These are phyloP conservation scores for Xylaria flabelliformis DNA, from an alignment of 495 filamentous ascomycete species.

Conservation along the genomic window DNA sequence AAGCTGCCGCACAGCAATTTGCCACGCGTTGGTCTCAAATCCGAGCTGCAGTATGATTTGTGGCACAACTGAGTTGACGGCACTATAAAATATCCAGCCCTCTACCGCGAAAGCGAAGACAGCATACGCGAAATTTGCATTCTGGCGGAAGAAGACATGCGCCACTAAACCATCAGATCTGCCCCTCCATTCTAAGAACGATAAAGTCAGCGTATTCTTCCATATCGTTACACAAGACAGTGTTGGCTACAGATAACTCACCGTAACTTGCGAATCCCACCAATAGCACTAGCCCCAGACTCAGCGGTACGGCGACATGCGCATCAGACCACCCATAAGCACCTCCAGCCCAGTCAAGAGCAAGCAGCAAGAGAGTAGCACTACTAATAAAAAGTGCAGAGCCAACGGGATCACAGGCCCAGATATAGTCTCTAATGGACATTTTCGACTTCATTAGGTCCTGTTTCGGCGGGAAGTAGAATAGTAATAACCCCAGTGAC, in stretches of 20 bases:
- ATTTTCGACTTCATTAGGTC: conserved; percentile 48
- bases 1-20: conserved; percentile 58
- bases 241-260: conserved; percentile 29
- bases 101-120: conserved; percentile 63
- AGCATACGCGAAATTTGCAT: conserved; percentile 60
- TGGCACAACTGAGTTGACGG: conserved; percentile 61
- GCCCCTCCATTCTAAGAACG: conserved; percentile 58
- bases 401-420: conserved; percentile 62
- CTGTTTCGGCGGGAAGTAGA: conserved; percentile 56
- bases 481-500: conserved; percentile 53
- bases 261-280: conserved; percentile 55
- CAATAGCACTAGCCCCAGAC: conserved; percentile 52
- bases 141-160: conserved; percentile 59
- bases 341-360: conserved; percentile 60
- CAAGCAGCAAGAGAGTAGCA: conserved; percentile 57
- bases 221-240: neutral
- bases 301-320: conserved; percentile 58
- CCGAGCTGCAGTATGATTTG: conserved; percentile 61
- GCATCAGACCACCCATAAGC: conserved; percentile 54
- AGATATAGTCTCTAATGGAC: conserved; percentile 50
- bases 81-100: conserved; percentile 65
- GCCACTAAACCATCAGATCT: conserved; percentile 58
- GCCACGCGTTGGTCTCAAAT: conserved; percentile 53
- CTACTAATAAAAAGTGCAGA: conserved; percentile 55
- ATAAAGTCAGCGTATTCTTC: neutral